Percentiles rank a stretch among this genome's conserved stretches.
phyloP scores from a whole-genome alignment of 225 moss, liverwort and hornwort genomes.

The Marchantia paleacea region DNA sequence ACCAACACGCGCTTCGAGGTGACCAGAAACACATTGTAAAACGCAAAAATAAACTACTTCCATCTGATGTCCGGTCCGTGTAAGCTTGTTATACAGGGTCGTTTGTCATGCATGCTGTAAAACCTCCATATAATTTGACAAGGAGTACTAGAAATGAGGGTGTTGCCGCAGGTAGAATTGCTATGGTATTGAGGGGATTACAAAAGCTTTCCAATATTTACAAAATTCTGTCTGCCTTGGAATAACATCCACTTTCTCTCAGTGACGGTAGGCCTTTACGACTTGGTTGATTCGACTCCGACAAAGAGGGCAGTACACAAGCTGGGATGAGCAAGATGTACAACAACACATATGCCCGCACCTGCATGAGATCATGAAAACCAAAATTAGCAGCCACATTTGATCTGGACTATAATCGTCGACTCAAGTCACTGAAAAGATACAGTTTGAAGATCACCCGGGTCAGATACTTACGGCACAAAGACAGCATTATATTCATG shows the following conservation, averaged over 20 bases:
- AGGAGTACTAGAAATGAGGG: background rate
- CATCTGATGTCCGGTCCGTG: too few relatives aligned
- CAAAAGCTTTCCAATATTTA: slow-evolving; percentile 21
- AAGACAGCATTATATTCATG: slow-evolving; percentile 93
- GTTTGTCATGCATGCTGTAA: background rate
- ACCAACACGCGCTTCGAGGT: too few relatives aligned
- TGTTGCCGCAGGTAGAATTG: background rate
- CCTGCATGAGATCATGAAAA: slow-evolving; percentile 13
- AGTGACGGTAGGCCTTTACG: slow-evolving; percentile 91
- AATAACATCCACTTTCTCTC: slow-evolving; percentile 7
- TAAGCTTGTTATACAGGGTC: too few relatives aligned
- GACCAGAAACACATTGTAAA: too few relatives aligned
- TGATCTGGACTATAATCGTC: too few relatives aligned
- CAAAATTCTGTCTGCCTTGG: background rate
- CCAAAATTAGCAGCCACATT: background rate
- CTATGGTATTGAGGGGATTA: background rate
- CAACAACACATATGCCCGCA: slow-evolving; percentile 99
- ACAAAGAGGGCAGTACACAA: slow-evolving; percentile 87
- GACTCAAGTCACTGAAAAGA: too few relatives aligned
- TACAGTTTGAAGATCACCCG: background rate
- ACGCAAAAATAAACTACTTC: too few relatives aligned
- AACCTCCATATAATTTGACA: background rate
- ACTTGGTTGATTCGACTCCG: slow-evolving; percentile 77
- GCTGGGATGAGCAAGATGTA: slow-evolving; percentile 75
- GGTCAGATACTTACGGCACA: slow-evolving; percentile 53